A percentile compares a stretch with the other conserved stretches of the same genome.
Conservation (phyloP, 2,329 filamentous ascomycete species). For the Fonsecaea monophora region DNA sequence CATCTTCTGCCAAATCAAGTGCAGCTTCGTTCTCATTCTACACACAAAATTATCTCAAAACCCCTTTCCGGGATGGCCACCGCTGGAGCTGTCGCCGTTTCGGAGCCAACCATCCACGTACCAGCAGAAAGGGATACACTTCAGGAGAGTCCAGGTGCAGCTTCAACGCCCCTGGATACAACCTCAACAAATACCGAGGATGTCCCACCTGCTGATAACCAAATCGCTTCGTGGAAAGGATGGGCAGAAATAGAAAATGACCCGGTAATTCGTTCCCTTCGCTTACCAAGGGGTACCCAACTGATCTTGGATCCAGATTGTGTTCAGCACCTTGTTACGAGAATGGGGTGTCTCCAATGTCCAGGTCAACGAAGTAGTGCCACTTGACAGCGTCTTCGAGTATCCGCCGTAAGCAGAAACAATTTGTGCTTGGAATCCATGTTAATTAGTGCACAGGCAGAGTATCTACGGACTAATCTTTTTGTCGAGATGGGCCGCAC, state of each 20-base stretch:
- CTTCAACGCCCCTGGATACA: conserved; percentile 18
- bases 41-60: not conserved
- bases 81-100: not conserved
- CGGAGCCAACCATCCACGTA: not conserved
- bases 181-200: conserved; percentile 17
- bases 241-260: conserved; percentile 91
- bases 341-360: conserved; percentile 77
- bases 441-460: conserved; percentile 56
- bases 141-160: conserved; percentile 16
- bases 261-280: conserved; percentile 61
- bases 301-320: conserved; percentile 59
- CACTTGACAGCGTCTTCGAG: conserved; percentile 62
- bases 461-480: conserved; percentile 88
- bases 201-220: not conserved
- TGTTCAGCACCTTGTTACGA: conserved; percentile 84
- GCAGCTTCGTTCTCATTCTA: not conserved
- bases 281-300: not conserved
- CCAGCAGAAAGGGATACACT: not conserved
- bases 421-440: conserved; percentile 50
- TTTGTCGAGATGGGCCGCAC: conserved; percentile 74
- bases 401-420: conserved; percentile 46
- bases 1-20: not conserved
- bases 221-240: conserved; percentile 46
- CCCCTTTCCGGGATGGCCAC: not conserved
- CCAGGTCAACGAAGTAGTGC: conserved; percentile 77